phyloP scores from a whole-genome alignment of 2,329 filamentous ascomycete species.

The Chaetomium olivaceum region DNA sequence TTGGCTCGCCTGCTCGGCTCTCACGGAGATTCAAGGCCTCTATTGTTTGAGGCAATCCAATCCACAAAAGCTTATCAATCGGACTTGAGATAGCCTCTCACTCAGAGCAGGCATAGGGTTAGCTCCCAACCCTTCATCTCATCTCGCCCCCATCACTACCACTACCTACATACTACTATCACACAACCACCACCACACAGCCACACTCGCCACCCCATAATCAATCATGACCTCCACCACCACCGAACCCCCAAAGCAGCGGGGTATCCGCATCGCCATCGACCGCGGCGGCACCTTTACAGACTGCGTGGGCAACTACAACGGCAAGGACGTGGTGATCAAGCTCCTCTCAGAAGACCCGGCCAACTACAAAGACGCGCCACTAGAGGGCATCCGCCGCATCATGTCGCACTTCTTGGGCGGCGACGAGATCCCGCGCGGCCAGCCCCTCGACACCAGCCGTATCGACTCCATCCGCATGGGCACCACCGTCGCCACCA shows the following conservation, averaged over 20 bases:
- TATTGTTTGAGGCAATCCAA: background rate
- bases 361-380: slow-evolving; percentile 85
- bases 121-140: background rate
- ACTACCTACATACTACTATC: background rate
- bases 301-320: slow-evolving; percentile 83
- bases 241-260: slow-evolving; percentile 30
- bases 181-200: background rate
- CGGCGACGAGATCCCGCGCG: slow-evolving; percentile 72
- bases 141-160: background rate
- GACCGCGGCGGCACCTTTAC: slow-evolving; percentile 87
- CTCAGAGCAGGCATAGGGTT: background rate
- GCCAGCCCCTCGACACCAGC: slow-evolving; percentile 76
- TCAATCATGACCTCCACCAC: background rate
- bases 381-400: slow-evolving; percentile 85
- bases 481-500: slow-evolving; percentile 94
- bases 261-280: slow-evolving; percentile 74
- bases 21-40: background rate
- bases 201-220: background rate
- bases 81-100: background rate
- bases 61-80: background rate
- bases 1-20: background rate
- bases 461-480: slow-evolving; percentile 89
- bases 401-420: slow-evolving; percentile 75
- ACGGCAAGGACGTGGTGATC: slow-evolving; percentile 40
- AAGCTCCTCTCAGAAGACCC: slow-evolving; percentile 84